Base-by-base conservation (phyloP, 805 yeast genomes). In the Kuraishia molischiana region DNA sequence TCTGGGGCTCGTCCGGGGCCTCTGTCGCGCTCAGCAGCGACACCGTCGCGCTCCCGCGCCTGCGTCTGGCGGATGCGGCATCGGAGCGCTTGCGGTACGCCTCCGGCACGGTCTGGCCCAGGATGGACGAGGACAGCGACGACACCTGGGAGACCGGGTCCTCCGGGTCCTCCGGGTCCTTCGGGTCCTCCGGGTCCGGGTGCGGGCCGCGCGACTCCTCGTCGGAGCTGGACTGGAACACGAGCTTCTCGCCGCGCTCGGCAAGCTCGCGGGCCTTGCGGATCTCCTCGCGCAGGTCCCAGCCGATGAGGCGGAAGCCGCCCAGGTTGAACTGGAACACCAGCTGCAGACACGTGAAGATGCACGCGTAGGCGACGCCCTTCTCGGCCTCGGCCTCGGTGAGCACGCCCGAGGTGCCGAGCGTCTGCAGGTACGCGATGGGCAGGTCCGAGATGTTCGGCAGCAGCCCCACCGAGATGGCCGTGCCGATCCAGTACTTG, bases 361-460 rank as follows among this genome's bases (percentile, higher is more conserved):
- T 79, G 49, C 87, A 80, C 17, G 84, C 80, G 56, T 82, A 85
- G 1, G 96, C 92, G 19, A 82, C 80, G 19, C 96, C 97, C 47
- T 72, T 70, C 38, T 74, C 67, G 28, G 85, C 85, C 43, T 83
- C 77, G 3, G 57, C 70, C 13, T 63, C 49, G 0, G 79, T 62
- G 48, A 87, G 79, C 5, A 69, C 61, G 1, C 74, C 63, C 1
- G 86, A 77, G 13, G 73, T 67, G 19, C 83, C 79, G 50, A 85
- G 59, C 2, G 90, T 80, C 49, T 79, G 85, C 28, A 79, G 54
- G 47, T 85, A 86, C 0, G 95, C 95, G 46, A 85, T 82, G 0
- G 95, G 95, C 39, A 85, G 64, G 58, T 85, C 95, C 13, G 87
- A 74, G 32, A 81, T 76, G 51, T 85, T 85, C 32, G 87, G 89